Conservation (phyloP, 1,139 yeast genomes). For the Chernovozyma sophiae-reginae region DNA sequence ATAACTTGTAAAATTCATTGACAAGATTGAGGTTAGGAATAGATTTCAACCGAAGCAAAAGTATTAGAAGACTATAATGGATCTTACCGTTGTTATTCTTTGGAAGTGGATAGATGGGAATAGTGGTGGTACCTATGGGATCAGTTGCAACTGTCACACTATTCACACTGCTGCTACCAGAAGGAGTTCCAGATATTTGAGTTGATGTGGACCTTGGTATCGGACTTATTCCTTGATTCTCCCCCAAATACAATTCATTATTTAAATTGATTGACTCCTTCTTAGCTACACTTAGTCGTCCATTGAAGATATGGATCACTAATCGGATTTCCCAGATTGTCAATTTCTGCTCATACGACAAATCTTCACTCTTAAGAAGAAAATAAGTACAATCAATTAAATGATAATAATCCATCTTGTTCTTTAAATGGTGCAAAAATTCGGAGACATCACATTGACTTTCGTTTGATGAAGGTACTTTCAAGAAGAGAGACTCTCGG, state of each 20-base stretch:
- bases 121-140: conserved; percentile 12
- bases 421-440: neutral
- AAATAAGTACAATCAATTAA: conserved; percentile 15
- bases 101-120: conserved; percentile 34
- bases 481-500: neutral
- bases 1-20: conserved; percentile 38
- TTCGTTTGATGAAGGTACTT: neutral
- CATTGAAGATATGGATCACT: conserved; percentile 26
- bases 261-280: conserved; percentile 37
- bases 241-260: conserved; percentile 31
- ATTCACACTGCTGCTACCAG: neutral
- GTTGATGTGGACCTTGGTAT: conserved; percentile 1
- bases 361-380: conserved; percentile 11
- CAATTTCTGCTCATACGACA: conserved; percentile 13
- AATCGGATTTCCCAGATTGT: conserved; percentile 39
- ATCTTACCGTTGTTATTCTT: conserved; percentile 29
- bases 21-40: conserved; percentile 32
- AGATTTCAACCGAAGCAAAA: conserved; percentile 35
- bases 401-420: conserved; percentile 6
- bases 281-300: conserved; percentile 29
- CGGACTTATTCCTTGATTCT: conserved; percentile 17
- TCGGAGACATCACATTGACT: neutral
- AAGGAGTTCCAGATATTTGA: conserved; percentile 1
- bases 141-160: conserved; percentile 6
- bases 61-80: conserved; percentile 21